phyloP scores from a whole-genome alignment of 2,329 filamentous ascomycete species.

The Whalleya microplaca region DNA sequence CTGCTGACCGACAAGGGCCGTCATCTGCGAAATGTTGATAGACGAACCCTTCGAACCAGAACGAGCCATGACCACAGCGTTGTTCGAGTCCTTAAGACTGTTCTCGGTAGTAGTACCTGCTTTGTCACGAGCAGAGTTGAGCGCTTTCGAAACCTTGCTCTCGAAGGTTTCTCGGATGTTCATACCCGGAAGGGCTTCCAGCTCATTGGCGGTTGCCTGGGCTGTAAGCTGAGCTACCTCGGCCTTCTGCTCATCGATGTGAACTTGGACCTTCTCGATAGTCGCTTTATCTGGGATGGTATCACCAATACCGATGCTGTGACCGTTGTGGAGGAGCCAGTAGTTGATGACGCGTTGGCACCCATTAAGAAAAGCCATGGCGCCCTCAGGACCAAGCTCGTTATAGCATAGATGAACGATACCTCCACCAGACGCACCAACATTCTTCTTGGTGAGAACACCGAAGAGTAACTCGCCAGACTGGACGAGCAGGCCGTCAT shows the following conservation, averaged over 20 bases:
- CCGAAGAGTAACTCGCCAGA: slow-evolving; percentile 90
- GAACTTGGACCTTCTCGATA: slow-evolving; percentile 80
- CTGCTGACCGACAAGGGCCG: slow-evolving; percentile 94
- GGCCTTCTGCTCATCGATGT: slow-evolving; percentile 80
- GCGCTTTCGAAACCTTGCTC: slow-evolving; percentile 89
- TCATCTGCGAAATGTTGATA: slow-evolving; percentile 99
- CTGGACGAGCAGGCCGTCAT: slow-evolving; percentile 81
- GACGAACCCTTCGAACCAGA: slow-evolving; percentile 98
- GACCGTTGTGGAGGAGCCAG: slow-evolving; percentile 94
- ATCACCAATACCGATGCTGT: slow-evolving; percentile 98
- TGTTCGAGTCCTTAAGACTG: slow-evolving; percentile 93
- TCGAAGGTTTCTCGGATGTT: slow-evolving; percentile 98
- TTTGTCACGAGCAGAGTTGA: slow-evolving; percentile 95
- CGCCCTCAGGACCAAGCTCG: slow-evolving; percentile 81
- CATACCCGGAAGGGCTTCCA: slow-evolving; percentile 97
- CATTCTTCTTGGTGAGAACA: slow-evolving; percentile 88
- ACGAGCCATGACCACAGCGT: slow-evolving; percentile 92
- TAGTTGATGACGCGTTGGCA: slow-evolving; percentile 94
- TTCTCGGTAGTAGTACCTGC: slow-evolving; percentile 91
- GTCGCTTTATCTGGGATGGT: slow-evolving; percentile 89
- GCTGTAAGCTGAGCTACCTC: slow-evolving; percentile 77
- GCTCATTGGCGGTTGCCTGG: slow-evolving; percentile 79
- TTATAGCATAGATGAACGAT: slow-evolving; percentile 97
- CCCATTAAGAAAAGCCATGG: slow-evolving; percentile 95
- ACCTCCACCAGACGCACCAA: slow-evolving; percentile 87